Percentiles rank a stretch among this genome's conserved stretches.
These are phyloP conservation scores for Detonula confervacea DNA, from an alignment of 352 stramenopile species.

Conservation along the genomic window DNA sequence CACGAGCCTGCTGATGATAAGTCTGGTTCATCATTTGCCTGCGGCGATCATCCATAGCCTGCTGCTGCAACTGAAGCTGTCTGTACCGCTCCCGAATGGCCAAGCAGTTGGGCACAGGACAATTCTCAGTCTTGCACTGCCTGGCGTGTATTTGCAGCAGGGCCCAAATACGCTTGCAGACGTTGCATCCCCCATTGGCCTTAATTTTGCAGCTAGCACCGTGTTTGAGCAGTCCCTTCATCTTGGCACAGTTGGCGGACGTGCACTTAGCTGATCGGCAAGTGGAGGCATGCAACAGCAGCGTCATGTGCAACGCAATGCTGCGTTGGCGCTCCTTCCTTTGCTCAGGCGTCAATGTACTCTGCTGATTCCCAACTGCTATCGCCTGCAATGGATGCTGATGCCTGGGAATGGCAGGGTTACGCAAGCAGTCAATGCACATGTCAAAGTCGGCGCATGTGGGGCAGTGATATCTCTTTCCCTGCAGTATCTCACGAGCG, in stretches of 20 bases:
- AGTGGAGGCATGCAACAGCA: constrained; percentile 95
- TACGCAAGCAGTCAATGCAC: constrained; percentile 92
- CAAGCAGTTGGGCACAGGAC: constrained; percentile 95
- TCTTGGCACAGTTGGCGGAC: constrained; percentile 97
- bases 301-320: constrained; percentile 97
- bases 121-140: constrained; percentile 90
- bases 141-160: constrained; percentile 96
- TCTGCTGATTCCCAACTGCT: constrained; percentile 82
- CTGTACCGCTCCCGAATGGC: constrained; percentile 94
- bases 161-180: constrained; percentile 96
- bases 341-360: constrained; percentile 87
- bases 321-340: constrained; percentile 94
- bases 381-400: constrained; percentile 93
- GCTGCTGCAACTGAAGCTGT: constrained; percentile 95
- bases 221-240: constrained; percentile 97
- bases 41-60: constrained; percentile 97
- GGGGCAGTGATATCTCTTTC: constrained; percentile 95
- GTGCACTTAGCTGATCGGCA: constrained; percentile 92
- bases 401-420: constrained; percentile 91
- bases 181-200: constrained; percentile 91
- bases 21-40: constrained; percentile 87
- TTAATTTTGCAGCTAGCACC: constrained; percentile 90
- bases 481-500: constrained; percentile 92
- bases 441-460: constrained; percentile 96
- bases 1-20: constrained; percentile 50